A percentile compares a stretch with the other conserved stretches of the same genome.
These are phyloP conservation scores for Diaporthe sp. DNA, from an alignment of 2,329 filamentous ascomycete genomes.

Conservation along the genomic window DNA sequence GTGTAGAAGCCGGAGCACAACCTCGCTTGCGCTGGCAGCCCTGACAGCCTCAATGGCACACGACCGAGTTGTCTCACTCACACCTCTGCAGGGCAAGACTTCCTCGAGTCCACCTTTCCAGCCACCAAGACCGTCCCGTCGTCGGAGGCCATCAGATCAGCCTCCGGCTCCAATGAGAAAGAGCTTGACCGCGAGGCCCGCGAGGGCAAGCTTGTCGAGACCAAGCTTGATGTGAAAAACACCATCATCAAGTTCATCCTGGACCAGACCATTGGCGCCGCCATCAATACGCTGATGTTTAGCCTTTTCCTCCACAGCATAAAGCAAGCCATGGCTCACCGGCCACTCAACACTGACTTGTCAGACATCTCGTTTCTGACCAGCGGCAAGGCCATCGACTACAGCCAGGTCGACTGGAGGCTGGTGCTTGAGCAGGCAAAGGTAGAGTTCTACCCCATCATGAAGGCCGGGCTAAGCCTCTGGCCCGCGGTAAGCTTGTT, in stretches of 20 bases:
- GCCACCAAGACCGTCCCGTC: constrained; percentile 63
- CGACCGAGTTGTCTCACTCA: constrained; percentile 7
- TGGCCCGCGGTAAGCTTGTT: constrained; percentile 76
- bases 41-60: not conserved
- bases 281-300: constrained; percentile 73
- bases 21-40: not conserved
- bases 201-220: constrained; percentile 54
- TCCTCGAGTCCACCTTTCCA: constrained; percentile 80
- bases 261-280: constrained; percentile 75
- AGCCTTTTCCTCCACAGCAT: constrained; percentile 68
- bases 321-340: constrained; percentile 58
- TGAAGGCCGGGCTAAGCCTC: constrained; percentile 76
- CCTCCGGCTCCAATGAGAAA: constrained; percentile 53
- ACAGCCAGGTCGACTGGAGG: constrained; percentile 55
- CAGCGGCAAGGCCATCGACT: constrained; percentile 54
- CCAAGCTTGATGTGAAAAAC: constrained; percentile 69
- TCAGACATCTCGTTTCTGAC: constrained; percentile 46
- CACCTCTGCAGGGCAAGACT: constrained; percentile 71
- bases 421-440: constrained; percentile 55
- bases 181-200: constrained; percentile 57
- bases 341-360: constrained; percentile 46
- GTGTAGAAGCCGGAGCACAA: constrained; percentile 36
- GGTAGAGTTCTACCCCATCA: constrained; percentile 71
- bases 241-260: constrained; percentile 74
- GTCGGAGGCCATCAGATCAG: constrained; percentile 50